Evolutionary conservation across 2,329 filamentous ascomycete species (phyloP).

Genomic region (Cryphonectria radicalis): DNA sequence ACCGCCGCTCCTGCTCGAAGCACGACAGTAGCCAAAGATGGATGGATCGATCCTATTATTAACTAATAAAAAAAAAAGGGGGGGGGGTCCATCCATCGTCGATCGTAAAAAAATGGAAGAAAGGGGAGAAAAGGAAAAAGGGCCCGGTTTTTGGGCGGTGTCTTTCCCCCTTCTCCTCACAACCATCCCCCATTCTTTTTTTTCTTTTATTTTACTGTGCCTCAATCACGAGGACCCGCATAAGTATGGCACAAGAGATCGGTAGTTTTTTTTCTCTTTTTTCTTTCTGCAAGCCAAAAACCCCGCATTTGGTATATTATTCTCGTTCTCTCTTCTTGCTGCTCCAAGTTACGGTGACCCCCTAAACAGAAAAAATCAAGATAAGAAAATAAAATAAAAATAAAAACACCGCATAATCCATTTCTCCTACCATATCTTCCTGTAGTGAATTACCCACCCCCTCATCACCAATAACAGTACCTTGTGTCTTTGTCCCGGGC

Average conservation of each 20-base stretch:
- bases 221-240: conserved; percentile 4
- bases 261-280: background rate
- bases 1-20: background rate
- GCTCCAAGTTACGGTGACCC: background rate
- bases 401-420: background rate
- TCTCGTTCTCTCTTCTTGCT: background rate
- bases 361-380: too few species aligned
- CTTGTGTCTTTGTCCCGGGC: background rate
- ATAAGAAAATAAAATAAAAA: too few species aligned
- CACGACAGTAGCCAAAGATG: background rate
- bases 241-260: background rate
- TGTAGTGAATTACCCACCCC: too few species aligned
- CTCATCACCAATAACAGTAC: background rate
- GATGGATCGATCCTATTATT: background rate
- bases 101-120: conserved; percentile 8
- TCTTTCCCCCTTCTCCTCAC: background rate
- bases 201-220: background rate
- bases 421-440: too few species aligned
- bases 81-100: background rate
- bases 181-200: background rate
- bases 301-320: background rate
- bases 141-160: background rate
- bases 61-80: too few species aligned
- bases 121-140: background rate
- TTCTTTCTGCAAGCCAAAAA: background rate